Evolutionary conservation across 257 asterid species (phyloP).

Genomic region (Leonotis leonurus): DNA sequence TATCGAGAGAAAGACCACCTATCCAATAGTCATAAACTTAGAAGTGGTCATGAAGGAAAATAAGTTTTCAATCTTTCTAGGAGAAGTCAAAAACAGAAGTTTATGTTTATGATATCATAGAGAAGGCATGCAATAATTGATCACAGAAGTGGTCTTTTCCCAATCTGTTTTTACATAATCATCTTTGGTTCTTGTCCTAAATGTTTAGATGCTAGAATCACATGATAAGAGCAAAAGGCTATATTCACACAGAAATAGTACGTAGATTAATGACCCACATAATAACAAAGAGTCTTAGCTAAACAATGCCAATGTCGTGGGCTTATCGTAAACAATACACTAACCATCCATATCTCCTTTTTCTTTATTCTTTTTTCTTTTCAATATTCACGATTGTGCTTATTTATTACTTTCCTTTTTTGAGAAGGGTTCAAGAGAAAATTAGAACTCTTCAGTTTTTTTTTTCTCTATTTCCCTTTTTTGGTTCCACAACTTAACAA

Average conservation of each 20-base stretch:
- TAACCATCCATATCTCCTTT: neutral
- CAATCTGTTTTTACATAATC: neutral
- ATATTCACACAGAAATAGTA: too few species aligned
- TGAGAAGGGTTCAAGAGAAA: neutral
- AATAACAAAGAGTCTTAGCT: slow-evolving; percentile 3
- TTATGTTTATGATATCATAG: slow-evolving; percentile 23
- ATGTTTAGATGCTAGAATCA: neutral
- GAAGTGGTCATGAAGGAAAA: slow-evolving; percentile 16
- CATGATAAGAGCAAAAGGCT: neutral
- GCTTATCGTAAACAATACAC: neutral
- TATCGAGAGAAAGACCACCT: neutral
- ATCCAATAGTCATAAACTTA: neutral
- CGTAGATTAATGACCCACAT: neutral
- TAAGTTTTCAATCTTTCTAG: slow-evolving; percentile 35
- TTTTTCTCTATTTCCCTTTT: neutral
- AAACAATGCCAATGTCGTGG: neutral
- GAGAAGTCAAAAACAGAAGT: slow-evolving; percentile 7
- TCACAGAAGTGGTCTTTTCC: neutral
- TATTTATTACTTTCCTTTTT: neutral
- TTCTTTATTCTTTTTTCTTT: neutral
- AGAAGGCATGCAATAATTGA: neutral
- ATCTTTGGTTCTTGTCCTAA: neutral
- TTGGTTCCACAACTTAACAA: neutral
- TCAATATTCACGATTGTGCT: neutral
- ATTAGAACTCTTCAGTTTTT: neutral